A percentile compares a stretch with the other conserved stretches of the same genome.
These are phyloP conservation scores for Penicillium decumbens DNA, from an alignment of 2,329 filamentous ascomycete genomes.

Conservation along the genomic window DNA sequence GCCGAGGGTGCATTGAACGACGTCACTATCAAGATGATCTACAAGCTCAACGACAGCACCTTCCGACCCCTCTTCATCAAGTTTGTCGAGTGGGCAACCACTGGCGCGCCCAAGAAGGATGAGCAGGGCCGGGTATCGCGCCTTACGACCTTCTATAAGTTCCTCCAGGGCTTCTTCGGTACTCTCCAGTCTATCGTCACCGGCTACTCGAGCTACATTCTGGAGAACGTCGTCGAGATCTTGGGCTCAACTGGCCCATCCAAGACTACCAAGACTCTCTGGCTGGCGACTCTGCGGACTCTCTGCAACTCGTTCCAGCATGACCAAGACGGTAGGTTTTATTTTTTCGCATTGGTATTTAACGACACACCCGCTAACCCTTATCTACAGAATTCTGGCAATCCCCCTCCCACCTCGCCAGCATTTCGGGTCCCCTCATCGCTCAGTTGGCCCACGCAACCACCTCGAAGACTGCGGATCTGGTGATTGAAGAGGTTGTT, in stretches of 20 bases:
- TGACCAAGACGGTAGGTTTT: conserved; percentile 67
- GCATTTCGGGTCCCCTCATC: conserved; percentile 65
- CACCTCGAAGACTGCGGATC: conserved; percentile 39
- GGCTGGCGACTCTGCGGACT: conserved; percentile 65
- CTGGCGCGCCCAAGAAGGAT: conserved; percentile 60
- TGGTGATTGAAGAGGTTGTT: conserved; percentile 56
- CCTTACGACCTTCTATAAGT: conserved; percentile 73
- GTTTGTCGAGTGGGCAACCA: conserved; percentile 74
- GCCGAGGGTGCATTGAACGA: conserved; percentile 65
- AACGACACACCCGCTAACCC: conserved; percentile 8
- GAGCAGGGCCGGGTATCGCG: conserved; percentile 55
- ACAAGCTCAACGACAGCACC: conserved; percentile 90
- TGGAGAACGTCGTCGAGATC: conserved; percentile 67
- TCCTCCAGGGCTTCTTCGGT: conserved; percentile 73
- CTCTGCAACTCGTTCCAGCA: conserved; percentile 74
- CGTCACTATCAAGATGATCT: conserved; percentile 79
- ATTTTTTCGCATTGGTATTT: background rate
- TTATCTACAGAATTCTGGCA: conserved; percentile 72
- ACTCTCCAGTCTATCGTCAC: conserved; percentile 92
- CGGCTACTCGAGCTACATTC: conserved; percentile 77
- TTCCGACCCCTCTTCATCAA: conserved; percentile 89
- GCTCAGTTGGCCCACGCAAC: conserved; percentile 56
- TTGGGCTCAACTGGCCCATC: conserved; percentile 45
- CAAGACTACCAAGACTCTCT: conserved; percentile 56
- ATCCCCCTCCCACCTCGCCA: conserved; percentile 76